Conservation (phyloP, 495 filamentous ascomycete genomes). For the Tuber borchii region DNA sequence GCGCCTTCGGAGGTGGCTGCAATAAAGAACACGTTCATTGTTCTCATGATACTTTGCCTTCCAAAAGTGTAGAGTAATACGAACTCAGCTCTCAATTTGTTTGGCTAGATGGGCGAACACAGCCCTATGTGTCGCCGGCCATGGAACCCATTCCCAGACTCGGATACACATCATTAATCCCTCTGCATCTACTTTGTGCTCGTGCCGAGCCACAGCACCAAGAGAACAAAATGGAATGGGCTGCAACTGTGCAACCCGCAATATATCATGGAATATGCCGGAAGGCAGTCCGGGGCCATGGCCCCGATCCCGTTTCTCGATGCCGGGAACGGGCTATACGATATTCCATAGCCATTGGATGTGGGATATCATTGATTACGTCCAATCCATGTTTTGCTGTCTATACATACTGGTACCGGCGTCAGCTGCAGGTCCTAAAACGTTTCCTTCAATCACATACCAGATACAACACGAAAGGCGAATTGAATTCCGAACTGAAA, state of each 20-base stretch:
- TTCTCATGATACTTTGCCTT: neutral
- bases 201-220: neutral
- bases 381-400: neutral
- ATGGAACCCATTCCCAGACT: neutral
- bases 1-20: neutral
- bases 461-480: neutral
- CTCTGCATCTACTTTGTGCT: neutral
- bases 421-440: neutral
- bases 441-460: neutral
- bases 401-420: neutral
- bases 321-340: neutral
- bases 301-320: slow-evolving; percentile 4
- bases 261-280: neutral
- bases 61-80: neutral
- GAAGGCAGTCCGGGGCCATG: neutral
- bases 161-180: neutral
- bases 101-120: neutral
- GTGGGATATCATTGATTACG: neutral
- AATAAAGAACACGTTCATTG: neutral
- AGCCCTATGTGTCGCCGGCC: neutral
- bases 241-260: neutral
- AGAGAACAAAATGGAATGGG: neutral
- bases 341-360: neutral
- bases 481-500: neutral
- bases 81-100: neutral